Evolutionary conservation across 371 early-diverging fungal genomes (phyloP), one percentile per base, ranked within the genome.

Genomic region (Haplosporangium sp.): DNA sequence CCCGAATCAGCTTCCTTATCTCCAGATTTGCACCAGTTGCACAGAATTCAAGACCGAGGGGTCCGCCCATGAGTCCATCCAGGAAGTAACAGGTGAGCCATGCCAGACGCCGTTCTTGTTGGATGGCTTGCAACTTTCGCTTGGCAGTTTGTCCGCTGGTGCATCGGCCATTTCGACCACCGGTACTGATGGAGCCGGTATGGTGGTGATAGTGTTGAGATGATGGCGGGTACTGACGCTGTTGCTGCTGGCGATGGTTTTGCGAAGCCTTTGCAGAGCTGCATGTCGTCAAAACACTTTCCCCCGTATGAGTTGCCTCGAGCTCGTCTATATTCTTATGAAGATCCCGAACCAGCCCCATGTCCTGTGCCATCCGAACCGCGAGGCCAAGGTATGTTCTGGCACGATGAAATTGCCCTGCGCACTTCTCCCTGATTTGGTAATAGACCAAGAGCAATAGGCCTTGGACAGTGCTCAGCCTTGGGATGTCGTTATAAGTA

Each of bases 391-490:
- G 63, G 40, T 71, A 71, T 23, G 63, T 61, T 23, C 72, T 52
- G 5, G 41, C 55, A 8, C 77, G 67, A 51, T 64, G 56, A 41
- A 64, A 71, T 6, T 71, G 67, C 6, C 68, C 62, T 0, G 57
- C 70, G 59, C 80, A 83, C 75, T 60, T 73, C 76, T 53, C 88
- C 85, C 57, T 89, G 83, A 62, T 85, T 83, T 72, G 88, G 80
- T 64, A 82, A 76, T 67, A 77, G 12, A 86, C 68, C 50, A 90
- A 46, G 16, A 90, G 69, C 5, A 90, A 41, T 7, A 90, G 64
- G 0, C 89, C 87, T 42, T 90, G 89, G 9, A 90, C 79, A 6
- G 90, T 90, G 10, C 87, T 84, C 41, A 89, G 82, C 14, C 84
- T 82, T 6, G 89, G 86, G 8, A 80, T 64, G 60, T 89, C 89